These are phyloP conservation scores for Pleurotus pulmonarius DNA, from an alignment of 768 basidiomycete genomes.

Conservation along the genomic window DNA sequence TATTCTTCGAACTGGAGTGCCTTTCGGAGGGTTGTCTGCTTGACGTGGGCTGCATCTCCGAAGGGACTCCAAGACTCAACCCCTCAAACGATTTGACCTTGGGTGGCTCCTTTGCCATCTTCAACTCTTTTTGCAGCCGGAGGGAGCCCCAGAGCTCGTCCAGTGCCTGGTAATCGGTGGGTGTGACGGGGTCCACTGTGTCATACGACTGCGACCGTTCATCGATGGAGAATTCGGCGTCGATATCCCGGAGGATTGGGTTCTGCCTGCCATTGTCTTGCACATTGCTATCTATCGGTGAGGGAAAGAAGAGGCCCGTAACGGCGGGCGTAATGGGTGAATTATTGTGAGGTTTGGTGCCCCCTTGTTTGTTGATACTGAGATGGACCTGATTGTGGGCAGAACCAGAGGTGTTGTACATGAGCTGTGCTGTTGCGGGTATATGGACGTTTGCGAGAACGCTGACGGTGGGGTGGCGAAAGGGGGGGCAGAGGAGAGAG, in stretches of 20 bases:
- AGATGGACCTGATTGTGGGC: conserved; percentile 9
- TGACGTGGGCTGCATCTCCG: conserved; percentile 22
- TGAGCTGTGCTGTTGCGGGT: conserved; percentile 9
- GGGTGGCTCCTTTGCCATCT: conserved; percentile 63
- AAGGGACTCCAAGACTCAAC: conserved; percentile 29
- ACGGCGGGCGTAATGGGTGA: conserved; percentile 42
- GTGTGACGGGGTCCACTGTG: conserved; percentile 28
- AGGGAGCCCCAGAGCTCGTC: conserved; percentile 66
- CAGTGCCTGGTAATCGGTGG: conserved; percentile 38
- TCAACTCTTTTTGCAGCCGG: conserved; percentile 59
- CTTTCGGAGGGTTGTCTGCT: conserved; percentile 15
- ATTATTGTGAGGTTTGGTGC: background rate
- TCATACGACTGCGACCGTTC: conserved; percentile 36
- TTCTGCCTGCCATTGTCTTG: conserved; percentile 5
- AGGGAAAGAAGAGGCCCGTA: conserved; percentile 45
- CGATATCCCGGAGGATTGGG: conserved; percentile 4
- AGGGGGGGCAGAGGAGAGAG: conserved; percentile 13
- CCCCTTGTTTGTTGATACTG: conserved; percentile 4
- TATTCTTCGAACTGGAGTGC: conserved; percentile 6
- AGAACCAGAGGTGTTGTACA: conserved; percentile 10
- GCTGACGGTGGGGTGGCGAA: background rate
- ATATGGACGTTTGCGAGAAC: conserved; percentile 7
- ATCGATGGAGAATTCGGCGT: conserved; percentile 9
- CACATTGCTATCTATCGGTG: conserved; percentile 32
- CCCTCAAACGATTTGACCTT: conserved; percentile 70